Evolutionary conservation across 352 stramenopile genomes (phyloP), one percentile per base, ranked within the genome.

Genomic region (Pythium phragmiticola): DNA sequence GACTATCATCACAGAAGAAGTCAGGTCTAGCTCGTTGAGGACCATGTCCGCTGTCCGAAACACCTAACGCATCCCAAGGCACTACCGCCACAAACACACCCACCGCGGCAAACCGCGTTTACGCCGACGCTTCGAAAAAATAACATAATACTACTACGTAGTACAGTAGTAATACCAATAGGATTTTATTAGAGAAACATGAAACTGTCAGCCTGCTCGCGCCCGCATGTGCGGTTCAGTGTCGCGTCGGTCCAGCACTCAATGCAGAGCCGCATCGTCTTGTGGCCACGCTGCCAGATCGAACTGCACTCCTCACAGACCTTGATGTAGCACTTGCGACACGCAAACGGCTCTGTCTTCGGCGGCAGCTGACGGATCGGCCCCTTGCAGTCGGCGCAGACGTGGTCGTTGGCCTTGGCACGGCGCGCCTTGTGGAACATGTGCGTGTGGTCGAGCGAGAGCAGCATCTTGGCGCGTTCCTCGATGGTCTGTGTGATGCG

Each of bases 211-310:
- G 19, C 28, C 17, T 7, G 13, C 2, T 42, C 49, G 49, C 49
- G 33, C 49, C 13, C 14, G 16, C 28, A 43, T 7, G 30, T 56
- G 49, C 49, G 54, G 26, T 69, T 69, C 12, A 64, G 49, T 16
- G 54, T 69, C 17, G 63, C 63, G 34, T 64, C 54, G 28, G 63
- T 55, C 63, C 63, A 69, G 63, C 63, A 69, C 48, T 69, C 63
- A 45, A 69, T 61, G 49, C 63, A 69, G 4, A 69, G 63, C 28
- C 63, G 63, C 48, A 69, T 64, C 2, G 60, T 47, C 49, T 64
- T 69, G 37, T 47, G 45, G 16, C 63, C 63, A 7, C 46, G 55
- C 39, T 57, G 56, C 63, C 63, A 69, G 37, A 69, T 59, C 30
- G 48, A 51, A 17, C 63, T 69, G 43, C 63, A 69, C 23, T 62